Evolutionary conservation across 805 yeast species (phyloP).

Genomic region (Sungouiella blattae): DNA sequence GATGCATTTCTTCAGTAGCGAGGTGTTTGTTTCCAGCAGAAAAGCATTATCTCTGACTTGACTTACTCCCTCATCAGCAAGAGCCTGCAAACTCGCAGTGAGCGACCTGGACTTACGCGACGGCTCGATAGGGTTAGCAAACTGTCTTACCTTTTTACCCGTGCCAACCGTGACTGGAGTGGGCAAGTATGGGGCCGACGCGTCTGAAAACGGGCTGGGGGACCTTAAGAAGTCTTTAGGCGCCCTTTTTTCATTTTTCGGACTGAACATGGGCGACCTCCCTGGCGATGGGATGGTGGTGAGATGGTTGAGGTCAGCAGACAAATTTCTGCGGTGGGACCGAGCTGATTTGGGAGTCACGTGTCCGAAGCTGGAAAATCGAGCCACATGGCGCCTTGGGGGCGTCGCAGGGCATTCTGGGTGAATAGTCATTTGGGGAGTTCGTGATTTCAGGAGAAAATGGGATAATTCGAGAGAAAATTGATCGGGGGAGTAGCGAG

Average conservation of each 20-base stretch:
- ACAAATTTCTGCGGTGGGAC: neutral
- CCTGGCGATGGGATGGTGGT: no score
- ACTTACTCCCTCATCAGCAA: neutral
- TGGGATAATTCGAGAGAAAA: no score
- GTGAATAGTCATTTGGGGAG: neutral
- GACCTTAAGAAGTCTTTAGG: neutral
- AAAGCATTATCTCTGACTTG: neutral
- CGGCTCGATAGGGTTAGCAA: neutral
- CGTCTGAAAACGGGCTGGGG: neutral
- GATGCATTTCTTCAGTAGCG: neutral
- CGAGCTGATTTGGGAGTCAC: neutral
- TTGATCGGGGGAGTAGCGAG: no score
- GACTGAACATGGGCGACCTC: constrained; percentile 1
- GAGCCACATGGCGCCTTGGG: neutral
- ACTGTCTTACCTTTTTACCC: constrained; percentile 6
- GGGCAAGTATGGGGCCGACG: constrained; percentile 4
- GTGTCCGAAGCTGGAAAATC: neutral
- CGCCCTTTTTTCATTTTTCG: neutral
- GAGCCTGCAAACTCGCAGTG: constrained; percentile 4
- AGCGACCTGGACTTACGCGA: constrained; percentile 4
- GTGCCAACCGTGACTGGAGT: constrained; percentile 17
- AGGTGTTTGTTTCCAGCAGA: neutral
- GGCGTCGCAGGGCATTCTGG: constrained; percentile 3
- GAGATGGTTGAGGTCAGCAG: no score
- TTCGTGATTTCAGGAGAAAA: no score